Base-by-base conservation (phyloP, 768 basidiomycete genomes). In the Leccinum fibrillosum region DNA sequence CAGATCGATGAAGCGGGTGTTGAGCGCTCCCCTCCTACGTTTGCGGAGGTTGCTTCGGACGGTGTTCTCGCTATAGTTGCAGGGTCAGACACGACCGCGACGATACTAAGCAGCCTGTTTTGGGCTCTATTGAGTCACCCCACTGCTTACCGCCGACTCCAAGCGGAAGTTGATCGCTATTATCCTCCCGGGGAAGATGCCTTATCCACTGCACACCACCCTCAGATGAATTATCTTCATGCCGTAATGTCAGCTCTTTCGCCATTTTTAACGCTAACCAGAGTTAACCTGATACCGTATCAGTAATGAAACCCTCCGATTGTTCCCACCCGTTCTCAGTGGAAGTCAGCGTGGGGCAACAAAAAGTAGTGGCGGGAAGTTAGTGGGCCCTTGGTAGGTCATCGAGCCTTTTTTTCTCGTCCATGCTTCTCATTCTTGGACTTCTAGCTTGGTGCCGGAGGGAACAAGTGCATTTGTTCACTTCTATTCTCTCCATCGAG, bases 281-380 rank as follows among this genome's bases (percentile, higher is more conserved):
- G 21, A 42, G 48, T 30, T 66, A 48, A 64, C 53, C 51, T 11
- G 58, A 59, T 62, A 19, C 64, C 51, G 13, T 49, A 50, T 45
- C 57, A 83, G 82, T 59, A 82, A 82, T 42, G 83, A 84, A 58
- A 69, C 75, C 1, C 68, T 84, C 28, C 76, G 82, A 39, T 69
- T 84, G 19, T 76, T 75, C 56, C 80, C 82, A 12, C 76, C 83
- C 11, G 69, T 84, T 32, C 74, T 81, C 35, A 77, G 76, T 52
- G 80, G 80, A 30, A 74, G 75, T 48, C 79, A 80, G 57, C 78
- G 83, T 32, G 71, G 71, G 15, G 69, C 72, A 3, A 72, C 68
- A 2, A 68, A 60, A 53, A 70, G 73, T 13, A 72, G 68, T 44
- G 77, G 73, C 12, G 78, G 75, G 51, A 74, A 72, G 52, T 32